A percentile compares a stretch with the other conserved stretches of the same genome.
phyloP scores from a whole-genome alignment of 176 grass and related monocot species.

The Phragmites australis region DNA sequence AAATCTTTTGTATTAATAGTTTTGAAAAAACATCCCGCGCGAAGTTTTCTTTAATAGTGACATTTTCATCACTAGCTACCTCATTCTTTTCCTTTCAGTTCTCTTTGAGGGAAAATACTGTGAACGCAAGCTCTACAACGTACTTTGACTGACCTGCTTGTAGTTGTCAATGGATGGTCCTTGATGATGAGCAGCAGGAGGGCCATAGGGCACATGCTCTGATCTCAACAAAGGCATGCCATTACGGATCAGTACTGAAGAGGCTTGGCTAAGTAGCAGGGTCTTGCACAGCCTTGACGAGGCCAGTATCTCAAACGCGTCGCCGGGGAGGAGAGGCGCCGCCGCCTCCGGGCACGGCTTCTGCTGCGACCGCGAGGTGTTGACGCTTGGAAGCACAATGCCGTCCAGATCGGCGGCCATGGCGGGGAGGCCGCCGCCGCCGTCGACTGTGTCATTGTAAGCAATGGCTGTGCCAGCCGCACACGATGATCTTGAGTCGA shows the following conservation, averaged over 20 bases:
- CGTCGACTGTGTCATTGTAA: conserved; percentile 9
- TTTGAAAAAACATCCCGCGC: no score
- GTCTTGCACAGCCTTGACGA: conserved; percentile 55
- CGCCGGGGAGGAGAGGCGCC: conserved; percentile 13
- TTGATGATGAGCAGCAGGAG: conserved; percentile 48
- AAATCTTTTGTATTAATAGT: no score
- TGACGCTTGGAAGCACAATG: conserved; percentile 48
- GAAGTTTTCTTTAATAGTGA: no score
- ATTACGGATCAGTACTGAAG: conserved; percentile 33
- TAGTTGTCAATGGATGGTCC: conserved; percentile 50
- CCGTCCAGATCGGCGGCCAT: conserved; percentile 22
- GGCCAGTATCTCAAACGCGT: conserved; percentile 60
- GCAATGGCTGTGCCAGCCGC: conserved; percentile 28
- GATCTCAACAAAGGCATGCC: conserved; percentile 47
- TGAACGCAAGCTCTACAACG: background rate
- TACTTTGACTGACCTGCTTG: conserved; percentile 42
- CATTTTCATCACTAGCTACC: background rate
- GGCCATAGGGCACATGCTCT: conserved; percentile 54
- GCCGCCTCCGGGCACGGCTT: conserved; percentile 17
- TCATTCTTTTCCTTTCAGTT: background rate
- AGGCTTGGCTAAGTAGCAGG: conserved; percentile 39
- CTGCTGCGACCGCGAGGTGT: conserved; percentile 43
- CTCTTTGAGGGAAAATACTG: conserved; percentile 13
- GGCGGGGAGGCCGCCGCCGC: conserved; percentile 26
- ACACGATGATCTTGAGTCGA: conserved; percentile 25